These are phyloP conservation scores for Suhomyces kunorum DNA, from an alignment of 1,139 yeast species.

Conservation along the genomic window DNA sequence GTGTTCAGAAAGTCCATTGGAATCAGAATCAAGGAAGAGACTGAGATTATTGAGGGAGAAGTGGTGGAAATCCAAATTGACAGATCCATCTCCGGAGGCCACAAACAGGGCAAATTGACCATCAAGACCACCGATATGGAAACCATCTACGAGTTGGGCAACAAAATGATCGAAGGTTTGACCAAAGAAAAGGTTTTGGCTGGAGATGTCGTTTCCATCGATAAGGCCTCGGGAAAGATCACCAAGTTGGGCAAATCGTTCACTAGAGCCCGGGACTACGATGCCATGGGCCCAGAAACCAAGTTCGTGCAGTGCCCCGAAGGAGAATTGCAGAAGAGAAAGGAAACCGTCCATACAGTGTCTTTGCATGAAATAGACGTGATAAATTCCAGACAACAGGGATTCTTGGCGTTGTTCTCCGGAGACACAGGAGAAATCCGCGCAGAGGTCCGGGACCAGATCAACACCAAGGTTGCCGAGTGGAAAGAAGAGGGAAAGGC, in stretches of 20 bases:
- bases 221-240: constrained; percentile 92
- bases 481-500: constrained; percentile 99
- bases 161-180: constrained; percentile 95
- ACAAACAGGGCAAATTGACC: constrained; percentile 95
- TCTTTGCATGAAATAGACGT: constrained; percentile 97
- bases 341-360: constrained; percentile 94
- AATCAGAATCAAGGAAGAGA: constrained; percentile 91
- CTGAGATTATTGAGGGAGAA: constrained; percentile 97
- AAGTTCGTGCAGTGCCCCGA: constrained; percentile 98
- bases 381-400: constrained; percentile 96
- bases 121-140: constrained; percentile 99
- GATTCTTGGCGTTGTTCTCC: constrained; percentile 90
- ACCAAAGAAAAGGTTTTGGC: constrained; percentile 95
- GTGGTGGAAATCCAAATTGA: constrained; percentile 98
- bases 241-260: constrained; percentile 93
- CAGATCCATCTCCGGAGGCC: constrained; percentile 95
- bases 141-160: constrained; percentile 94
- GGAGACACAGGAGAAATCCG: constrained; percentile 99
- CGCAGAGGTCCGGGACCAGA: constrained; percentile 94
- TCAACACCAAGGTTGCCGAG: constrained; percentile 94
- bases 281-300: constrained; percentile 99
- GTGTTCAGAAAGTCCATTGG: constrained; percentile 96
- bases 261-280: constrained; percentile 95
- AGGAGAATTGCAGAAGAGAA: constrained; percentile 95
- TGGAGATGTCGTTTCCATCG: constrained; percentile 95